Evolutionary conservation across 2,329 filamentous ascomycete genomes (phyloP).

Genomic region (Scedosporium apiospermum): DNA sequence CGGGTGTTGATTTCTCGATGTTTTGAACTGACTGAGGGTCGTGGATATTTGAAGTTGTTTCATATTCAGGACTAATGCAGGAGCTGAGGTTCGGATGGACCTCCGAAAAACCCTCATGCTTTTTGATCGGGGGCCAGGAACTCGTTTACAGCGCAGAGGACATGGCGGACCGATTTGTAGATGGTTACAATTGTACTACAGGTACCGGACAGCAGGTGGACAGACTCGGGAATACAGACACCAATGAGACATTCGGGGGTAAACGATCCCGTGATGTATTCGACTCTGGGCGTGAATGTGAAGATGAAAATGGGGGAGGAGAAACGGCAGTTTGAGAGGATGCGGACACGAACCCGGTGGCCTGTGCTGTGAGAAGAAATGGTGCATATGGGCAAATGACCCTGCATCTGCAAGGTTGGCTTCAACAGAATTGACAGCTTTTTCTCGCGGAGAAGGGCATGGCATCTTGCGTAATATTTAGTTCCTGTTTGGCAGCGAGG

Average conservation of each 20-base stretch:
- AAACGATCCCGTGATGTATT: too few relatives aligned
- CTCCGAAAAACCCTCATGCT: not conserved
- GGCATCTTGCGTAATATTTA: not conserved
- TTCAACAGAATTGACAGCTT: not conserved
- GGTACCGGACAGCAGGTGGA: too few relatives aligned
- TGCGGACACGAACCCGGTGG: too few relatives aligned
- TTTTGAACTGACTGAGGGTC: not conserved
- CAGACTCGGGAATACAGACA: too few relatives aligned
- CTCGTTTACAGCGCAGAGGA: too few relatives aligned
- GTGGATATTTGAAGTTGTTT: not conserved
- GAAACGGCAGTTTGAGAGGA: too few relatives aligned
- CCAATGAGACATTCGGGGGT: too few relatives aligned
- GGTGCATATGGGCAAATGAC: not conserved
- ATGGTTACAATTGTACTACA: too few relatives aligned
- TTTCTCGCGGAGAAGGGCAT: not conserved
- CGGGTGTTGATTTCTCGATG: not conserved
- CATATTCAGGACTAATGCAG: not conserved
- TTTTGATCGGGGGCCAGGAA: not conserved
- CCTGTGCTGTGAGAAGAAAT: too few relatives aligned
- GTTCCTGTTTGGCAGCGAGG: not conserved
- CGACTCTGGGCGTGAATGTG: too few relatives aligned
- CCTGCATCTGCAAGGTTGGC: not conserved
- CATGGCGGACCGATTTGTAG: too few relatives aligned
- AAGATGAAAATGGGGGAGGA: too few relatives aligned
- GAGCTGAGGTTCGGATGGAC: not conserved